Evolutionary conservation across 441 rosid genomes (phyloP), one percentile per base, ranked within the genome.

Genomic region (Pelargonium australe): DNA sequence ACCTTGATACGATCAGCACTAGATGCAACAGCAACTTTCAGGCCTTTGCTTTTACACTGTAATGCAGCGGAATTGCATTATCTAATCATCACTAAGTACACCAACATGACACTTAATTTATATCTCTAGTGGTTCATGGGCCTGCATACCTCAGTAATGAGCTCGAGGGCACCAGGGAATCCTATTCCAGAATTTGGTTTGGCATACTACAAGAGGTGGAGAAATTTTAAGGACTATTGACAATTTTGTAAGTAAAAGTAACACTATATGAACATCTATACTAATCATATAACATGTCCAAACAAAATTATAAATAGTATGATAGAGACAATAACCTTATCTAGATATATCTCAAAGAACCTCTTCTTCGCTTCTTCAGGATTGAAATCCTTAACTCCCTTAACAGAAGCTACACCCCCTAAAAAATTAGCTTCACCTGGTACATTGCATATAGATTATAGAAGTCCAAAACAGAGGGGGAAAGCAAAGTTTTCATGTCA

Each of bases 1-100:
- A 95, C 99, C 85, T 95, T 95, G 77, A 92, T 78, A 51, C 97
- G 95, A 74, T 95, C 98, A 64, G 99, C 99, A 64, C 98, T 95
- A 51, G 97, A 95, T 11, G 98, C 98, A 81, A 90, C 98, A 57
- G 97, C 96, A 45, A 92, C 98, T 81, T 95, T 95, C 10, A 95
- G 87, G 65, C 99, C 96, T 81, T 81, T 82, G 76, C 76, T 85
- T 83, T 91, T 92, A 83, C 99, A 95, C 99, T 89, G 82, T 76
- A 74, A 67, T 41, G 65, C 67, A 63, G 20, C 37, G 73, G 53
- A 47, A 72, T 63, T 67, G 47, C 9, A 70, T 63, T 69, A 63
- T 14, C 57, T 40, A 16, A 72, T 53, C 2, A 23, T 23, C 62
- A 70, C 55, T 63, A n/a, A 19, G 64, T 1, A 10, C 23, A 58